Percentiles rank a stretch among this genome's conserved stretches.
These are phyloP conservation scores for Suhomyces bolitotheri DNA, from an alignment of 1,139 yeast genomes.

Conservation along the genomic window DNA sequence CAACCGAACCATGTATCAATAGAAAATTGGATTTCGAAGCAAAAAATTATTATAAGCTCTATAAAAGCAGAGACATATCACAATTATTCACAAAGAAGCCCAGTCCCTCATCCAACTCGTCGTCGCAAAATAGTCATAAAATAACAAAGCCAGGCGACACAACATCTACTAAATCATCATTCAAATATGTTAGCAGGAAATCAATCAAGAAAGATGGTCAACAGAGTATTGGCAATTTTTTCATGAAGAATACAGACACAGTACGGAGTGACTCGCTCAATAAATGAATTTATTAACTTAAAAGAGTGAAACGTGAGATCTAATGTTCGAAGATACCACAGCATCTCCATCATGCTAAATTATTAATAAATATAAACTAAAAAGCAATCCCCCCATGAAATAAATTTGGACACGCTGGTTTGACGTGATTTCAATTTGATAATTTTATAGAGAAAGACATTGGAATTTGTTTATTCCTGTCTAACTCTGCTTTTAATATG, in stretches of 20 bases:
- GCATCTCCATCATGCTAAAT: constrained; percentile 9
- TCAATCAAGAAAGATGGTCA: constrained; percentile 4
- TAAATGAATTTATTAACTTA: constrained; percentile 9
- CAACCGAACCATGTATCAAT: too few species aligned
- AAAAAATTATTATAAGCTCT: constrained; percentile 48
- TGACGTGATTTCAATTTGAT: constrained; percentile 1
- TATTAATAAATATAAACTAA: constrained; percentile 6
- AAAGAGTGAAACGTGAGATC: constrained; percentile 5
- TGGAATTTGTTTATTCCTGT: too few species aligned
- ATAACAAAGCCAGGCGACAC: not conserved
- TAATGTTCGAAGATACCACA: constrained; percentile 5
- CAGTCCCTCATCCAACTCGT: not conserved
- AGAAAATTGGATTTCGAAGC: constrained; percentile 55
- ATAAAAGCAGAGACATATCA: constrained; percentile 52
- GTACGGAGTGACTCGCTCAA: not conserved
- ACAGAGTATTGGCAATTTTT: constrained; percentile 4
- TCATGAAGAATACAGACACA: not conserved
- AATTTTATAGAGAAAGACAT: constrained; percentile 1
- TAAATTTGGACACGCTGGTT: constrained; percentile 6
- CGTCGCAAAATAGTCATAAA: not conserved
- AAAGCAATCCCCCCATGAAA: constrained; percentile 9
- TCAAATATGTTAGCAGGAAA: constrained; percentile 16
- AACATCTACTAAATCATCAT: constrained; percentile 1
- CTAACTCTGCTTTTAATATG: too few species aligned
- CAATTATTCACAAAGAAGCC: constrained; percentile 39